phyloP scores from a whole-genome alignment of 257 asterid genomes.

The Penstemon davidsonii region DNA sequence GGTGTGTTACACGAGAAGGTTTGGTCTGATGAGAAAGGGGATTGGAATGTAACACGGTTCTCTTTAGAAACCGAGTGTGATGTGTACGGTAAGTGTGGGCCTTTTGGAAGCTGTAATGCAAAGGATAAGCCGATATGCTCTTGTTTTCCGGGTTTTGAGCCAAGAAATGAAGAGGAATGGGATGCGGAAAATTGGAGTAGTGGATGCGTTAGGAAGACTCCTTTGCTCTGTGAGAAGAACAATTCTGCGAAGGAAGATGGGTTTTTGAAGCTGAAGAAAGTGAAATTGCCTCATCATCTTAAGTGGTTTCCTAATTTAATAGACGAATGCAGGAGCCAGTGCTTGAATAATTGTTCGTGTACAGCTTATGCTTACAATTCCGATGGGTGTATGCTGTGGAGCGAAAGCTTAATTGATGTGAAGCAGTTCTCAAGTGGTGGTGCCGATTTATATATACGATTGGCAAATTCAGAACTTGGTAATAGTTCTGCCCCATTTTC shows the following conservation, averaged over 20 bases:
- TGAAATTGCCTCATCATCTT: slow-evolving; percentile 62
- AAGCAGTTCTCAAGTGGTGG: slow-evolving; percentile 57
- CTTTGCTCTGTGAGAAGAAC: slow-evolving; percentile 19
- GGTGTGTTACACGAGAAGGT: slow-evolving; percentile 27
- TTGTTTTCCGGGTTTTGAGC: slow-evolving; percentile 60
- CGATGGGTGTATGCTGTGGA: slow-evolving; percentile 74
- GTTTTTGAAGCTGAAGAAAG: slow-evolving; percentile 38
- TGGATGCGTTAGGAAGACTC: slow-evolving; percentile 51
- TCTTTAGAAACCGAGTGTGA: slow-evolving; percentile 56
- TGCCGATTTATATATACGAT: slow-evolving; percentile 50
- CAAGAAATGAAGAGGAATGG: slow-evolving; percentile 49
- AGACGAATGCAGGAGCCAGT: slow-evolving; percentile 43
- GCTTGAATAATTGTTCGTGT: slow-evolving; percentile 69
- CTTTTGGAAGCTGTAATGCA: slow-evolving; percentile 48
- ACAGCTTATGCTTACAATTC: slow-evolving; percentile 53
- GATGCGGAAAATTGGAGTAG: slow-evolving; percentile 46
- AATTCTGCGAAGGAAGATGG: slow-evolving; percentile 51
- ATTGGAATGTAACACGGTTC: slow-evolving; percentile 46
- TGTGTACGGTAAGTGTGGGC: slow-evolving; percentile 57
- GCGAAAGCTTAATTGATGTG: slow-evolving; percentile 54
- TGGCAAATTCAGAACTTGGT: slow-evolving; percentile 64
- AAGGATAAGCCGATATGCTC: slow-evolving; percentile 32
- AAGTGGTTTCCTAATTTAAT: slow-evolving; percentile 35
- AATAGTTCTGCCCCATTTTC: background rate
- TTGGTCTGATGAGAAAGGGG: slow-evolving; percentile 36